Percentiles rank a stretch among this genome's conserved stretches.
Conservation (phyloP, 1,284 basidiomycete species). For the Sutorius eximius region DNA sequence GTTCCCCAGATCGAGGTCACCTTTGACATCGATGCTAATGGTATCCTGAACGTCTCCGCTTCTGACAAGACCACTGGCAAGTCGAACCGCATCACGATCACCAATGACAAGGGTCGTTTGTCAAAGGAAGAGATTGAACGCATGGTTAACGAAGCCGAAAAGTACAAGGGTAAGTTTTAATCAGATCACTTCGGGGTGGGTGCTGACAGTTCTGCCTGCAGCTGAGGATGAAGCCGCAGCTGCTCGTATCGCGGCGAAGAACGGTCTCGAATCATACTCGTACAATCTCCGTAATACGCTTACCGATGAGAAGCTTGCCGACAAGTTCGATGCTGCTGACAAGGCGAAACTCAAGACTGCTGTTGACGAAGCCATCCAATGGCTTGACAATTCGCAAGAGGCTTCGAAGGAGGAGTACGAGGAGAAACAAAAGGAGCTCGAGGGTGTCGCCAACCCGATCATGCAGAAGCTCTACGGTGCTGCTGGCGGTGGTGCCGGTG, state of each 20-base stretch:
- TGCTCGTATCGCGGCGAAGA: constrained; percentile 86
- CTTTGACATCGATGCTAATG: constrained; percentile 99
- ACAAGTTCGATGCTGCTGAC: constrained; percentile 89
- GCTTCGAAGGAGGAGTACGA: constrained; percentile 97
- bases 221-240: constrained; percentile 83
- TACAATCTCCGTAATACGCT: constrained; percentile 97
- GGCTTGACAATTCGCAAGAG: constrained; percentile 90
- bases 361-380: constrained; percentile 84
- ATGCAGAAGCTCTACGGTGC: constrained; percentile 90
- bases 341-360: constrained; percentile 84
- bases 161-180: constrained; percentile 70
- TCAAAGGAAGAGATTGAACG: constrained; percentile 99
- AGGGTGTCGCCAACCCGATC: constrained; percentile 88
- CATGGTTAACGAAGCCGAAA: constrained; percentile 93
- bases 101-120: constrained; percentile 97
- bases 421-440: constrained; percentile 94
- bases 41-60: constrained; percentile 96
- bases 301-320: constrained; percentile 79
- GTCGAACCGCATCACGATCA: constrained; percentile 94
- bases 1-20: constrained; percentile 98
- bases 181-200: neutral
- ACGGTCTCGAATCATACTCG: constrained; percentile 88
- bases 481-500: constrained; percentile 64
- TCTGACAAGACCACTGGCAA: constrained; percentile 98
- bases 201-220: constrained; percentile 32